Evolutionary conservation across 2,329 filamentous ascomycete genomes (phyloP).

Genomic region (Magnaporthales sp.): DNA sequence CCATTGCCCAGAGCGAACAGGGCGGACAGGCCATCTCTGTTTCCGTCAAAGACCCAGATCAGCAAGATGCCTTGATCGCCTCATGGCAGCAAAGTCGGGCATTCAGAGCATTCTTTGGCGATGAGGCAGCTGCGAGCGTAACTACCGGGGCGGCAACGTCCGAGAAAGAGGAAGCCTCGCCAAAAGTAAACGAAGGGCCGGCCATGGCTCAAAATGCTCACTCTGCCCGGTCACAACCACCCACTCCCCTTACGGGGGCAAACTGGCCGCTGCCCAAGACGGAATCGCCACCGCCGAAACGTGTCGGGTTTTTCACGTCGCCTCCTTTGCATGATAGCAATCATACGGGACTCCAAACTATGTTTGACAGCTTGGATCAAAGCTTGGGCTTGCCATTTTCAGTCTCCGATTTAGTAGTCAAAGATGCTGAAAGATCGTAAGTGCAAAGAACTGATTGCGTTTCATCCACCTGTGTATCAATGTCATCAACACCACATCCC

Average conservation of each 20-base stretch:
- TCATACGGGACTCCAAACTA: neutral
- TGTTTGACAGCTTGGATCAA: neutral
- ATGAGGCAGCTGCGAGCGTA: slow-evolving; percentile 9
- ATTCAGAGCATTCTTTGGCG: slow-evolving; percentile 24
- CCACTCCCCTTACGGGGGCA: neutral
- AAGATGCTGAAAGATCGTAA: slow-evolving; percentile 25
- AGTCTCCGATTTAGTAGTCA: slow-evolving; percentile 25
- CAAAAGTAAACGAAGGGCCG: neutral
- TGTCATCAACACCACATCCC: neutral
- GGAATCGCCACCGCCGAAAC: slow-evolving; percentile 3
- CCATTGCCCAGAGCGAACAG: slow-evolving; percentile 19
- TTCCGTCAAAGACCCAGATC: slow-evolving; percentile 25
- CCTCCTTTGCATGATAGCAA: slow-evolving; percentile 13
- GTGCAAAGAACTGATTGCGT: slow-evolving; percentile 5
- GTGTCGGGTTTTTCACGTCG: slow-evolving; percentile 9
- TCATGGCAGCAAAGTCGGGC: slow-evolving; percentile 26
- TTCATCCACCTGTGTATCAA: neutral
- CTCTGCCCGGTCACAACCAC: neutral
- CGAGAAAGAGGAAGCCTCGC: neutral
- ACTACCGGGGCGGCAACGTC: neutral
- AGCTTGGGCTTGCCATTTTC: slow-evolving; percentile 10
- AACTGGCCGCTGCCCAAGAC: neutral
- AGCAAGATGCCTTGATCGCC: slow-evolving; percentile 26
- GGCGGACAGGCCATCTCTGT: slow-evolving; percentile 19
- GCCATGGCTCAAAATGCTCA: neutral